Evolutionary conservation across 2,329 filamentous ascomycete species (phyloP), one percentile per base, ranked within the genome.

Genomic region (Magnaporthiopsis poae): DNA sequence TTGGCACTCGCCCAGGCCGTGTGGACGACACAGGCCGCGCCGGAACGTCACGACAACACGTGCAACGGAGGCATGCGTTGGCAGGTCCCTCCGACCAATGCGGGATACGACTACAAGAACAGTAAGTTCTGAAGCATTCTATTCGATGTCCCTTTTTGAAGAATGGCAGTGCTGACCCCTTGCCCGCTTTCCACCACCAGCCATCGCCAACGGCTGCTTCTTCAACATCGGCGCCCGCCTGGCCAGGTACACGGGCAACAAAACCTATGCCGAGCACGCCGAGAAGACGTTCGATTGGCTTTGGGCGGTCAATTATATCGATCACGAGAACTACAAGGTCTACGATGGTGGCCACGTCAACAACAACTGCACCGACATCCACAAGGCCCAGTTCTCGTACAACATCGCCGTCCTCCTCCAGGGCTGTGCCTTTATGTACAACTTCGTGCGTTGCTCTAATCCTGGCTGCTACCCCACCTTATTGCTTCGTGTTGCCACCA

Each of bases 31-130:
- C 81, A 84, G 68, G 86, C 84, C 0, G 69, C 77, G 62, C 64
- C 64, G 0, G 64, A 65, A 21, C 29, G 64, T n/a, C 77, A 88
- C 61, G 90, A 90, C 79, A 88, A 92, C 72, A 83, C 81, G 7
- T 94, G 90, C 73, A 80, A 82, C 56, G 90, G 90, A 70, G 91
- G 90, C 18, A 73, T 93, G 70, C 82, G 89, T 71, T 92, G 90
- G 90, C 90, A 95, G 79, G 88, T 94, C 66, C 90, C 87, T 68
- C 80, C 84, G 0, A 87, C 88, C 70, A 92, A 93, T 73, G 82
- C 80, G 29, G 91, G 91, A 13, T 95, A 90, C 76, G 83, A 88
- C 73, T 93, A 94, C 80, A 95, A 88, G 75, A 88, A 88, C 73
- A 74, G 62, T 65, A 36, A 39, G 63, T 7, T 36, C 25, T 12